Base-by-base conservation (phyloP, 2,329 filamentous ascomycete genomes). In the Diplodia seriata region DNA sequence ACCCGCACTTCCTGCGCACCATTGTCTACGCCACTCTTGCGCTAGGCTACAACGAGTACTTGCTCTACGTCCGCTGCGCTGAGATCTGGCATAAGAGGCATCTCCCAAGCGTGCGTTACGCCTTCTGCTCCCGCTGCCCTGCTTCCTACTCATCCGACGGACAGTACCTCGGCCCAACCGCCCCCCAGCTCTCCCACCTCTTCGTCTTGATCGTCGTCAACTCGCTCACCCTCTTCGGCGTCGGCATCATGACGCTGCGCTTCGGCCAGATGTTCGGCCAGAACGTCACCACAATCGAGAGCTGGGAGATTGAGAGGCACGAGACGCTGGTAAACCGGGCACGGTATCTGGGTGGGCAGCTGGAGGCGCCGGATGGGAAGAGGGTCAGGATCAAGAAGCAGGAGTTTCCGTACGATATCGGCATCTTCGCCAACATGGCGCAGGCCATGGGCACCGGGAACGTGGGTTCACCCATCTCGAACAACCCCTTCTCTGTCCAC, bases 361-460 rank as follows among this genome's bases (percentile, higher is more conserved):
- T 83, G 54, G 78, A 86, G 43, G 85, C 83, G 0, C 86, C 87
- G 0, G 85, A 88, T 54, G 88, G 88, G 2, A 76, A 78, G 2
- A 81, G 81, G 67, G 70, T 89, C 2, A 79, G 82, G 12, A 84
- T 91, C 53, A 82, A 85, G 68, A 85, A 84, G 65, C 86, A 94
- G 73, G 91, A 94, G 77, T 95, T 93, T 72, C 92, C 92, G 0
- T 95, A 93, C 78, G 92, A 96, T 74, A 80, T 94, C 54, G 91
- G 91, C 61, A 82, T 95, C 72, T 93, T 87, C 80, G 76, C 81
- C 43, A 96, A 96, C 76, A 84, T 94, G 75, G 84, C 85, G 18
- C 89, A 92, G 74, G 90, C 89, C 18, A 94, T 95, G 90, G 91
- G 91, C 4, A 89, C 87, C 0, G 71, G 75, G 8, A 93, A 92